A percentile compares a stretch with the other conserved stretches of the same genome.
These are phyloP conservation scores for Ceratocystis ficicola DNA, from an alignment of 2,329 filamentous ascomycete genomes.

Conservation along the genomic window DNA sequence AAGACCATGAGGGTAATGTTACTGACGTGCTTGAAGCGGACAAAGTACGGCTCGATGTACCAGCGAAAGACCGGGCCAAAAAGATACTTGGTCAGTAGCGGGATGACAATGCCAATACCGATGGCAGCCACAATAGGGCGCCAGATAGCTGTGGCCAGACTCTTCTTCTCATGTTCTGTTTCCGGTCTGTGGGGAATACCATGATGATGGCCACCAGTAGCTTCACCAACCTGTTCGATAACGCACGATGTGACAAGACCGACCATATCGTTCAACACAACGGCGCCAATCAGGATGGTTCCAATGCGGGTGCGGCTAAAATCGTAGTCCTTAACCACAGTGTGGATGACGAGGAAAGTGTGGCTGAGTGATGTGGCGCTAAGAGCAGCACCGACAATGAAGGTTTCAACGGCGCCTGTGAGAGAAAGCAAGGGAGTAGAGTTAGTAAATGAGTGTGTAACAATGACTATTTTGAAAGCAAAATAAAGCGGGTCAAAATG, in stretches of 20 bases:
- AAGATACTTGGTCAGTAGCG: constrained; percentile 30
- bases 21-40: constrained; percentile 27
- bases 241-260: constrained; percentile 34
- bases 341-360: constrained; percentile 28
- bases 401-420: constrained; percentile 25
- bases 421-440: background rate
- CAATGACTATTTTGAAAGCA: background rate
- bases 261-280: constrained; percentile 37
- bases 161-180: background rate
- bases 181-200: constrained; percentile 20
- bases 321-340: constrained; percentile 29
- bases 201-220: constrained; percentile 22
- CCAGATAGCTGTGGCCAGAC: constrained; percentile 30
- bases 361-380: constrained; percentile 31
- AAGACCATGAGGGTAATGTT: constrained; percentile 29
- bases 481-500: background rate
- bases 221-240: constrained; percentile 25
- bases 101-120: constrained; percentile 29
- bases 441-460: constrained; percentile 8
- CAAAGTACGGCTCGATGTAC: constrained; percentile 29
- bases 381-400: constrained; percentile 28
- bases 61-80: constrained; percentile 31
- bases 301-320: constrained; percentile 35
- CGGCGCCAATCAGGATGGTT: constrained; percentile 35
- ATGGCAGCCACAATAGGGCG: constrained; percentile 31